These are phyloP conservation scores for Rubia yunnanensis DNA, from an alignment of 257 asterid species.

Conservation along the genomic window DNA sequence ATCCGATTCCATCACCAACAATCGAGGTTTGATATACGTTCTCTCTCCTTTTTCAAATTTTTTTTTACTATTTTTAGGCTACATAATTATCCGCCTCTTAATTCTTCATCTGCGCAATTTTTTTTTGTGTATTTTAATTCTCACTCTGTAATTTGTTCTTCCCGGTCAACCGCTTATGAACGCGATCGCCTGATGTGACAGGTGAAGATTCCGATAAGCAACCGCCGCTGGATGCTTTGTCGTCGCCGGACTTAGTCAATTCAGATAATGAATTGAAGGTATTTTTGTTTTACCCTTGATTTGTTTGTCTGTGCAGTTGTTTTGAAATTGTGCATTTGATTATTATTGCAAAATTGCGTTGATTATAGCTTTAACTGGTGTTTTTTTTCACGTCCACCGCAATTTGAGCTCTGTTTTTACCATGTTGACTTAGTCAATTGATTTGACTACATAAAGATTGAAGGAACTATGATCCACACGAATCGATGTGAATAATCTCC, in stretches of 20 bases:
- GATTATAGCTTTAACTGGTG: neutral
- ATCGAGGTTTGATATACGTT: conserved; percentile 33
- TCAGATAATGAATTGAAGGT: conserved; percentile 51
- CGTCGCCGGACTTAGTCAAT: conserved; percentile 36
- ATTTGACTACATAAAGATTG: neutral
- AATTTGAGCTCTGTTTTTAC: neutral
- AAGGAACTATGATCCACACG: neutral
- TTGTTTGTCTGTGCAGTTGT: neutral
- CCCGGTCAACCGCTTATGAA: conserved; percentile 6
- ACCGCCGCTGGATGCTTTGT: conserved; percentile 40
- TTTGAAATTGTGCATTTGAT: neutral
- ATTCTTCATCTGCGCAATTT: neutral
- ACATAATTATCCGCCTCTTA: neutral
- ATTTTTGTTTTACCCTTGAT: neutral
- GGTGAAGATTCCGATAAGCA: conserved; percentile 49
- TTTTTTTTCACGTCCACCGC: neutral
- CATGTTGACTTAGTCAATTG: neutral
- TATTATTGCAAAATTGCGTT: neutral
- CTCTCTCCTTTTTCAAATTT: neutral
- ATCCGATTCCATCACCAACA: conserved; percentile 51
- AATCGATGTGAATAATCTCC: neutral
- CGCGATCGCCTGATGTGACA: conserved; percentile 15
- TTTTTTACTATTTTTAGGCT: conserved; percentile 35
- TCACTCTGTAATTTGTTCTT: conserved; percentile 7
- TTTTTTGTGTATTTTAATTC: neutral